Conservation (phyloP, 345 rosid species). For the Salix viminalis region DNA sequence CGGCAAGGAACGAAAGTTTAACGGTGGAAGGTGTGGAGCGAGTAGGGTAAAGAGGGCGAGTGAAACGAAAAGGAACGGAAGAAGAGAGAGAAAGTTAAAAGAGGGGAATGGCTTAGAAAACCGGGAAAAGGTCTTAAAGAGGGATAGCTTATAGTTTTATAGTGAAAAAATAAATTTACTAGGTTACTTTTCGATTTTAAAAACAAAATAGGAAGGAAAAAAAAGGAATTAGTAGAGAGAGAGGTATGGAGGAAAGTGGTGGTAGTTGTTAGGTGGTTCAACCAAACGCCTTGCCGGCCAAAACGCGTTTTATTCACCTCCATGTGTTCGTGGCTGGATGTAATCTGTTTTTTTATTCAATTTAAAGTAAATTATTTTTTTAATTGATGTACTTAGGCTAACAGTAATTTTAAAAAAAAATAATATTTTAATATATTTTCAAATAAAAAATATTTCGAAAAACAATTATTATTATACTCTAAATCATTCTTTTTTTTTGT, state of each 20-base stretch:
- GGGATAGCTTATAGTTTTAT: conserved; percentile 67
- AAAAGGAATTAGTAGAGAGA: conserved; percentile 9
- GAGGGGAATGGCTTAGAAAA: conserved; percentile 48
- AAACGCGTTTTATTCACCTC: conserved; percentile 51
- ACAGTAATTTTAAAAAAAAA: no score
- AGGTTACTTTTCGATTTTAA: conserved; percentile 1
- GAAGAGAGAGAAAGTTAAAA: conserved; percentile 28
- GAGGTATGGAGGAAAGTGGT: conserved; percentile 60
- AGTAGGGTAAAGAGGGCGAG: conserved; percentile 18
- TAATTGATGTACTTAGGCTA: no score
- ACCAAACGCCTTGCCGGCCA: conserved; percentile 86
- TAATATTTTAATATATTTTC: no score
- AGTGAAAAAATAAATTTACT: conserved; percentile 23
- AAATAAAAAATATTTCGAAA: no score
- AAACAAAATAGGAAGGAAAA: background rate
- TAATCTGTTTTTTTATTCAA: no score
- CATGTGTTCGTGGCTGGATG: background rate
- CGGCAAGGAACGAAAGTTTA: conserved; percentile 35
- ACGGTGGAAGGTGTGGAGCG: conserved; percentile 35
- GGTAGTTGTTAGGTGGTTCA: conserved; percentile 96
- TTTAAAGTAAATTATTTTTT: no score
- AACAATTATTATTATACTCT: no score
- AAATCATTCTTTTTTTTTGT: no score
- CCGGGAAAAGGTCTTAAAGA: conserved; percentile 40
- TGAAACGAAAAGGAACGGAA: conserved; percentile 12